Conservation (phyloP, 768 basidiomycete genomes). For the Boletus tomentosulus region DNA sequence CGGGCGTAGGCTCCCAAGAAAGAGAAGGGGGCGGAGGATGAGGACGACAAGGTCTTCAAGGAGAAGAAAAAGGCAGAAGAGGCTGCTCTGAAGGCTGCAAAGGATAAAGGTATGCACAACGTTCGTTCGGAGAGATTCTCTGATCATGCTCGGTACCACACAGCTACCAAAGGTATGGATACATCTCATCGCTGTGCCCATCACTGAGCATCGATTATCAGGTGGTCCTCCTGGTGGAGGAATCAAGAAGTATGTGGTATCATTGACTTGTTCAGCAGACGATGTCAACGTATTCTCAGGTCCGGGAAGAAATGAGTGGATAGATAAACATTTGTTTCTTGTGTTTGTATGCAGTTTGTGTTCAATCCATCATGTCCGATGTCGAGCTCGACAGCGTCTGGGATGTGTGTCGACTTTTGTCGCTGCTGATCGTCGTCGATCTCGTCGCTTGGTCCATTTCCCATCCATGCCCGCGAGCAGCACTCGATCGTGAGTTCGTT, state of each 20-base stretch:
- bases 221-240: constrained; percentile 69
- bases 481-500: too few relatives aligned
- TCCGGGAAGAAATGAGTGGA: constrained; percentile 63
- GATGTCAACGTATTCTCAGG: constrained; percentile 32
- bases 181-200: constrained; percentile 1
- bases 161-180: constrained; percentile 30
- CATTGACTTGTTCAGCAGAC: constrained; percentile 3
- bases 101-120: constrained; percentile 56
- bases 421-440: background rate
- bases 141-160: background rate
- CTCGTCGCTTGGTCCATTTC: constrained; percentile 65
- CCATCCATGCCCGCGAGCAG: constrained; percentile 79
- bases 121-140: background rate
- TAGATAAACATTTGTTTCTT: background rate
- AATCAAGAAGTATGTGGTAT: constrained; percentile 76
- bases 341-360: background rate
- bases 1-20: constrained; percentile 75
- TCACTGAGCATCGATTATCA: constrained; percentile 21
- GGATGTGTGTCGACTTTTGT: constrained; percentile 21
- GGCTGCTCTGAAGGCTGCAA: constrained; percentile 68
- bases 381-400: constrained; percentile 25
- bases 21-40: constrained; percentile 64
- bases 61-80: constrained; percentile 73
- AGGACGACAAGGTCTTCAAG: constrained; percentile 71
- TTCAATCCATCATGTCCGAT: background rate